Percentiles rank a stretch among this genome's conserved stretches.
Conservation (phyloP, 441 rosid genomes). For the Jatropha multifida region DNA sequence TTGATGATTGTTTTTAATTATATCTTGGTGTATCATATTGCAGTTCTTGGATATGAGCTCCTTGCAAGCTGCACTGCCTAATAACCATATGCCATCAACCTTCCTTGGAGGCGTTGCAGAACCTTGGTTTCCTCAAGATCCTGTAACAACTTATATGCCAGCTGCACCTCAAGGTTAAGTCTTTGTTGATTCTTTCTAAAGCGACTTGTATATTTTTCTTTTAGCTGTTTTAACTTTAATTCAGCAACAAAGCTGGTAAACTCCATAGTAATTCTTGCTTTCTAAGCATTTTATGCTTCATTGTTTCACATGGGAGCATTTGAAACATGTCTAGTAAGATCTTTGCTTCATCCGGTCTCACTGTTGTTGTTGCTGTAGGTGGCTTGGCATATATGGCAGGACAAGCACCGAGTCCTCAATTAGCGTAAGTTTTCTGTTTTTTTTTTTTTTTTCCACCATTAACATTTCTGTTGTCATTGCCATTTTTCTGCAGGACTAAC, state of each 20-base stretch:
- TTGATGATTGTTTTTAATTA: neutral
- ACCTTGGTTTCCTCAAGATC: conserved; percentile 74
- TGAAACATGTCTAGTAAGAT: conserved; percentile 3
- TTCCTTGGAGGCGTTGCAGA: conserved; percentile 49
- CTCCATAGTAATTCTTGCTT: neutral
- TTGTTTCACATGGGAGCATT: conserved; percentile 2
- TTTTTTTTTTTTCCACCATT: neutral
- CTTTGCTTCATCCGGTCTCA: conserved; percentile 2
- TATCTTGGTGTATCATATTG: conserved; percentile 25
- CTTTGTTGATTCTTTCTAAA: neutral
- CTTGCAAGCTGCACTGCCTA: conserved; percentile 68
- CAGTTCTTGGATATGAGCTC: conserved; percentile 90
- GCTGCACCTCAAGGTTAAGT: conserved; percentile 57
- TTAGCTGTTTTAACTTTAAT: neutral
- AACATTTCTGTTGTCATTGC: neutral
- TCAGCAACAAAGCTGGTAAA: neutral
- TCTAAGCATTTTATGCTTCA: conserved; percentile 17
- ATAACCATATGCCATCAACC: conserved; percentile 43
- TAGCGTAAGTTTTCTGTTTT: conserved; percentile 53
- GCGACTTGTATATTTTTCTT: neutral
- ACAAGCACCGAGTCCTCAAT: conserved; percentile 56
- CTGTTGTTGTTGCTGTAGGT: conserved; percentile 48
- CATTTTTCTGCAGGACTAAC: neutral
- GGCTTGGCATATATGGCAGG: conserved; percentile 63
- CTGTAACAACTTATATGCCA: conserved; percentile 47